These are phyloP conservation scores for Nakazawaea sp. DNA, from an alignment of 805 yeast species.

Conservation along the genomic window DNA sequence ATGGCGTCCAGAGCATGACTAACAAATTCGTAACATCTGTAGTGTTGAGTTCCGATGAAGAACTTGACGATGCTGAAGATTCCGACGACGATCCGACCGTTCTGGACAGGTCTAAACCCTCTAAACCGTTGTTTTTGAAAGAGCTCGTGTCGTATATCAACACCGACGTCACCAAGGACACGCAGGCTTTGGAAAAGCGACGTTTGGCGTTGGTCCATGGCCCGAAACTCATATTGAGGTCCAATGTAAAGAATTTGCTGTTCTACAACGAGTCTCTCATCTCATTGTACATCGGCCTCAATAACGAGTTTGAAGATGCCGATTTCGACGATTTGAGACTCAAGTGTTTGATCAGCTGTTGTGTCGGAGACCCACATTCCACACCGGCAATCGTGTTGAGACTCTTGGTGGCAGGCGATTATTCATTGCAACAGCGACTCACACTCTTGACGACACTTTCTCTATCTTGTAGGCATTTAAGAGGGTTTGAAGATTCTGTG, in stretches of 20 bases:
- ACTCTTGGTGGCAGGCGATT: conserved; percentile 62
- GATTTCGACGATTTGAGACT: conserved; percentile 61
- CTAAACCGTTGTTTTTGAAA: conserved; percentile 61
- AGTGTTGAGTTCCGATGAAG: conserved; percentile 23
- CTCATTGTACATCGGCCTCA: conserved; percentile 41
- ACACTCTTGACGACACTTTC: conserved; percentile 61
- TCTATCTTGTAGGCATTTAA: conserved; percentile 64
- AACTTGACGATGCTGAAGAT: conserved; percentile 28
- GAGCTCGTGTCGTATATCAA: conserved; percentile 57
- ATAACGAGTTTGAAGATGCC: conserved; percentile 48
- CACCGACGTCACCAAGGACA: conserved; percentile 33
- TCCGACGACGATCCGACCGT: conserved; percentile 50
- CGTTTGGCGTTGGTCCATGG: conserved; percentile 43
- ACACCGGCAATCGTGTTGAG: conserved; percentile 38
- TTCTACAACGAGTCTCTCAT: conserved; percentile 52
- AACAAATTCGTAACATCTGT: background rate
- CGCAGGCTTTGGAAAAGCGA: conserved; percentile 41
- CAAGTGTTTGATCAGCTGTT: conserved; percentile 57
- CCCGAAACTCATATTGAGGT: conserved; percentile 61
- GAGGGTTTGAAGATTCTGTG: conserved; percentile 36
- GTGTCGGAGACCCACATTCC: conserved; percentile 36
- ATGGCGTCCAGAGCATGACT: conserved; percentile 20
- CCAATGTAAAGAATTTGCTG: conserved; percentile 53
- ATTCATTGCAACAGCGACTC: conserved; percentile 74
- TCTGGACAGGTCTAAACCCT: conserved; percentile 26